Evolutionary conservation across 768 basidiomycete genomes (phyloP).

Genomic region (Fomitopsis serialis): DNA sequence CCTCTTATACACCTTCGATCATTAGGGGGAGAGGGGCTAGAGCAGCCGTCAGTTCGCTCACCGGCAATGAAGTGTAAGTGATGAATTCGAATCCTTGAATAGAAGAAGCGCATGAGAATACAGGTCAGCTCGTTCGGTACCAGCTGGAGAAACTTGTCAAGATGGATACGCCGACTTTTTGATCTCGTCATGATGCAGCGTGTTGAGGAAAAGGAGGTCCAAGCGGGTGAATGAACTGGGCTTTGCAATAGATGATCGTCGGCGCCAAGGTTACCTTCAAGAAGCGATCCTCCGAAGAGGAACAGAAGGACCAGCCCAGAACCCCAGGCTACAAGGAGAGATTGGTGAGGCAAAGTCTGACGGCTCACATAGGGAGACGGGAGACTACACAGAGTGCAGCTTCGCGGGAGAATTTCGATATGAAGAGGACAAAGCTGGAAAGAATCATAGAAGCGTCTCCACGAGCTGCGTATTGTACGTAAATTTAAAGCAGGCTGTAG

Average conservation of each 20-base stretch:
- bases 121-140: background rate
- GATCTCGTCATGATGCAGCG: constrained; percentile 2
- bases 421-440: background rate
- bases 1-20: constrained; percentile 12
- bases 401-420: constrained; percentile 7
- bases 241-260: constrained; percentile 7
- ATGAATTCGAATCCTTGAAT: no score
- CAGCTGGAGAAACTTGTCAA: background rate
- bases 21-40: background rate
- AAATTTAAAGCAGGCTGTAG: background rate
- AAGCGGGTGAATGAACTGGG: constrained; percentile 6
- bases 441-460: background rate
- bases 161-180: background rate
- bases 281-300: background rate
- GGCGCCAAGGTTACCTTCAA: constrained; percentile 2
- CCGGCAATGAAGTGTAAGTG: background rate
- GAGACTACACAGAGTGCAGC: background rate
- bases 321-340: background rate
- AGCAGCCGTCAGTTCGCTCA: background rate
- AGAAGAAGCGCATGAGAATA: background rate
- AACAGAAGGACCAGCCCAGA: background rate
- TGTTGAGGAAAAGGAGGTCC: constrained; percentile 7
- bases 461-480: constrained; percentile 1
- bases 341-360: background rate
- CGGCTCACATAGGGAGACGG: background rate